These are phyloP conservation scores for Jatropha podagrica DNA, from an alignment of 441 rosid genomes.

Conservation along the genomic window DNA sequence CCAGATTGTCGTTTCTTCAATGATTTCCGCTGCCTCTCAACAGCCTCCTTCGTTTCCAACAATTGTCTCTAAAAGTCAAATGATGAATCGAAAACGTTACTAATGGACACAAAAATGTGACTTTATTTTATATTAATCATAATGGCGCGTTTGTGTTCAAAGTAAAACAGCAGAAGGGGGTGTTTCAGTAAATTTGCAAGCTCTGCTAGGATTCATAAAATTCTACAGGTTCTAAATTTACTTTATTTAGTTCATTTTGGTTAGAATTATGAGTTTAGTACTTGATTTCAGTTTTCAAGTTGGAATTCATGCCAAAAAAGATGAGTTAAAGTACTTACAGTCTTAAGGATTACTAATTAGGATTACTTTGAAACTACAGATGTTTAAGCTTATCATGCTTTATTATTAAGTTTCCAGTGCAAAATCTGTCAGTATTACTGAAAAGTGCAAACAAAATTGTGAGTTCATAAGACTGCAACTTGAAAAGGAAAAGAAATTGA, in stretches of 20 bases:
- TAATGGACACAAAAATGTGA: background rate
- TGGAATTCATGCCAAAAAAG: background rate
- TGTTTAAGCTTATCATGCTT: background rate
- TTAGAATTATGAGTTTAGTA: background rate
- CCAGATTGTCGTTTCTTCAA: slow-evolving; percentile 93
- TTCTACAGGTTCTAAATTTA: background rate
- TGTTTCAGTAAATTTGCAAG: background rate
- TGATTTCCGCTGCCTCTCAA: slow-evolving; percentile 90
- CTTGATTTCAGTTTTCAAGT: background rate
- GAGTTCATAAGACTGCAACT: background rate
- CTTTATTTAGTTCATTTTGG: background rate
- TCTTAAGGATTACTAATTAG: background rate
- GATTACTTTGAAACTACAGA: background rate
- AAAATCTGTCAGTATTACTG: background rate
- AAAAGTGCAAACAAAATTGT: background rate
- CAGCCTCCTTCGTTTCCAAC: slow-evolving; percentile 93
- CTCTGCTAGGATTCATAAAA: background rate
- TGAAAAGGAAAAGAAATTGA: background rate
- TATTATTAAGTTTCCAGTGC: background rate
- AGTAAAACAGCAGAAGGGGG: background rate
- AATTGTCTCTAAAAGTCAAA: slow-evolving; percentile 59
- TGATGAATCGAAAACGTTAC: slow-evolving; percentile 7
- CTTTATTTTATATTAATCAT: background rate
- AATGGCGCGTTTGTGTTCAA: background rate
- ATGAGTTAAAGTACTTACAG: background rate